phyloP scores from a whole-genome alignment of 169 alveolate genomes.

The Blepharisma undulans region DNA sequence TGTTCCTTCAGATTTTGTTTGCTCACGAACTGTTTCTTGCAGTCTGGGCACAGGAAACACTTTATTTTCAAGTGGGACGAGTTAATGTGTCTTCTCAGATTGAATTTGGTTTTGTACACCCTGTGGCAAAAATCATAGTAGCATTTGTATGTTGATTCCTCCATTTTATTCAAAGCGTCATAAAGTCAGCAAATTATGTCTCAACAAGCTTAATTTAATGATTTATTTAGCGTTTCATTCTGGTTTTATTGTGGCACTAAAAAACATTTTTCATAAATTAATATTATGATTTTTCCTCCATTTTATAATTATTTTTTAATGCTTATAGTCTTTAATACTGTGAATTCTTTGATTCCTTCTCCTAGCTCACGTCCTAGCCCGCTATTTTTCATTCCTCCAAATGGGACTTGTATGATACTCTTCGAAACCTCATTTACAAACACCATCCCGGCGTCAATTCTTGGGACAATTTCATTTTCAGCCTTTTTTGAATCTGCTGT shows the following conservation, averaged over 20 bases:
- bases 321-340: background rate
- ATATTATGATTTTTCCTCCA: background rate
- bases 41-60: slow-evolving; percentile 60
- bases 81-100: slow-evolving; percentile 65
- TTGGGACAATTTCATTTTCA: slow-evolving; percentile 46
- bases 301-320: too few relatives aligned
- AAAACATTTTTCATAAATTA: too few relatives aligned
- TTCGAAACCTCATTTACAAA: slow-evolving; percentile 45
- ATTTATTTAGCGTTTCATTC: background rate
- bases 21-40: slow-evolving; percentile 56
- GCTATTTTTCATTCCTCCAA: slow-evolving; percentile 66
- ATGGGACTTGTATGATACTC: slow-evolving; percentile 54
- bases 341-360: slow-evolving; percentile 55
- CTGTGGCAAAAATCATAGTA: background rate
- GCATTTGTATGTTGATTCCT: slow-evolving; percentile 2
- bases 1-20: slow-evolving; percentile 71
- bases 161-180: background rate
- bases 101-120: slow-evolving; percentile 35
- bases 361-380: slow-evolving; percentile 71
- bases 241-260: background rate
- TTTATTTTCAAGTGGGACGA: slow-evolving; percentile 67
- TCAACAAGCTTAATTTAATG: background rate
- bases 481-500: slow-evolving; percentile 33
- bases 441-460: slow-evolving; percentile 62
- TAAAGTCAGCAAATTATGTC: background rate